phyloP scores from a whole-genome alignment of 805 yeast genomes.

The Komagataella populi region DNA sequence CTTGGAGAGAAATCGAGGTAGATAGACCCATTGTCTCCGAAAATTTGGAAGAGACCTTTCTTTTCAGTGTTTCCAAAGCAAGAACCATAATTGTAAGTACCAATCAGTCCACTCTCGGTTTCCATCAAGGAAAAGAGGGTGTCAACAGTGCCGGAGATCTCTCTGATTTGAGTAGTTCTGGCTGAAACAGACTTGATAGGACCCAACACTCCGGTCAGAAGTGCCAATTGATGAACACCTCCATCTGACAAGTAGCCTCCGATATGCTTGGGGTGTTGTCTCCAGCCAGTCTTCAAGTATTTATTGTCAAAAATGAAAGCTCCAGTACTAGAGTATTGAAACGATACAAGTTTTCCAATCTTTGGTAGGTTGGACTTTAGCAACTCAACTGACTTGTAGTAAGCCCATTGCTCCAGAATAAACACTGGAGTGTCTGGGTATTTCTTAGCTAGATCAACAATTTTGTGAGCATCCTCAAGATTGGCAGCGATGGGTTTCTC shows the following conservation, averaged over 20 bases:
- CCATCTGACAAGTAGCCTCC: constrained; percentile 93
- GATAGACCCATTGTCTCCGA: constrained; percentile 71
- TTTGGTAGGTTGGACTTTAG: constrained; percentile 45
- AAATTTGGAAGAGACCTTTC: constrained; percentile 49
- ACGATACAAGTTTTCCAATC: constrained; percentile 63
- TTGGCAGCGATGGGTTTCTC: constrained; percentile 93
- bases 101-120: constrained; percentile 49
- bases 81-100: constrained; percentile 80
- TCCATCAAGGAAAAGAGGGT: constrained; percentile 58
- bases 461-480: constrained; percentile 64
- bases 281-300: constrained; percentile 68
- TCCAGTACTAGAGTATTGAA: constrained; percentile 65
- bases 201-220: constrained; percentile 75
- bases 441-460: constrained; percentile 50
- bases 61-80: constrained; percentile 76
- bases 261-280: constrained; percentile 79
- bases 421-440: constrained; percentile 36
- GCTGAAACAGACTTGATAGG: constrained; percentile 60
- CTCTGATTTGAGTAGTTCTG: constrained; percentile 61
- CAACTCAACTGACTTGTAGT: constrained; percentile 40
- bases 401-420: constrained; percentile 82
- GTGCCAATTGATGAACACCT: constrained; percentile 91
- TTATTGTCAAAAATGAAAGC: constrained; percentile 48
- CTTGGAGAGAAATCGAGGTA: constrained; percentile 51
- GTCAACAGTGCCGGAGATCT: constrained; percentile 74